Evolutionary conservation across 169 alveolate genomes (phyloP).

Genomic region (Plasmodium gonderi): DNA sequence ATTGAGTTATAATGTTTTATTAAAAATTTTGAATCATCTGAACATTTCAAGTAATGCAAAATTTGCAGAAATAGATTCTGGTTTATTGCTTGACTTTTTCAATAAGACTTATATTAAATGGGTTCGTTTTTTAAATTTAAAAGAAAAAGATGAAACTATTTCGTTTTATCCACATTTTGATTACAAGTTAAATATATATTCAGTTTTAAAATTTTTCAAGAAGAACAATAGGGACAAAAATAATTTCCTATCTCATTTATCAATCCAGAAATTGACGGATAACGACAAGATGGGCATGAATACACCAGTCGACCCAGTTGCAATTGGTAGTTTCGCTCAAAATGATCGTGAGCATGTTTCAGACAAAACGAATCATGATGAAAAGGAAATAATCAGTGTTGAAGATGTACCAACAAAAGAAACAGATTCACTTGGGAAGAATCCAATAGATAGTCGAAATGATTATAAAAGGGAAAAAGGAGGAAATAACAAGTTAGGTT

Average conservation of each 20-base stretch:
- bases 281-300: background rate
- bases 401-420: no score
- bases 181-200: constrained; percentile 18
- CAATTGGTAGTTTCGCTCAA: no score
- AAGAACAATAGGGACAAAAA: background rate
- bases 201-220: constrained; percentile 20
- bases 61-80: constrained; percentile 47
- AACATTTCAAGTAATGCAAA: constrained; percentile 24
- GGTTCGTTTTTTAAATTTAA: constrained; percentile 55
- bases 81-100: constrained; percentile 36
- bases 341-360: no score
- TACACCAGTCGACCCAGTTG: no score
- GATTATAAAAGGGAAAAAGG: background rate
- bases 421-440: background rate
- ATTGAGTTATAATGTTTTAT: constrained; percentile 27
- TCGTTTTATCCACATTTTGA: constrained; percentile 53
- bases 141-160: constrained; percentile 22
- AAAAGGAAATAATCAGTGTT: no score
- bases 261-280: background rate
- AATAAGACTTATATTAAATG: constrained; percentile 66
- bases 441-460: background rate
- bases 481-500: background rate
- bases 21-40: constrained; percentile 38
- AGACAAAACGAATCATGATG: no score
- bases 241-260: background rate